Base-by-base conservation (phyloP, 148 eudicot species). In the Rhododendron kiyosumense region DNA sequence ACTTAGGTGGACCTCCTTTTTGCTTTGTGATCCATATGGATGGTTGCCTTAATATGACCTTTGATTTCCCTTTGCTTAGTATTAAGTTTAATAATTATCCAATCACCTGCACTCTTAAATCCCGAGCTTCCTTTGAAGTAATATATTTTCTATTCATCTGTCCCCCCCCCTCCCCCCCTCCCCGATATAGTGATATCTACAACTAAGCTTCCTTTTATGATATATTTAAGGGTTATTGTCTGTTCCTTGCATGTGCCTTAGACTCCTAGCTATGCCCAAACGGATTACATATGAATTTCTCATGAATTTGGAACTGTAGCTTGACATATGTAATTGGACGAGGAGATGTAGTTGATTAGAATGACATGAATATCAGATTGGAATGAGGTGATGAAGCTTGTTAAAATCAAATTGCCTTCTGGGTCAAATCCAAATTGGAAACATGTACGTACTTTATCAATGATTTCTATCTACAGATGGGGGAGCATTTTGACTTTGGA, bases 1-100 rank as follows among this genome's bases (percentile, higher is more conserved):
- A 57, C 10, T 80, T 28, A 48, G 30, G 32, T 45, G 81, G 81
- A 46, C 83, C 63, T 80, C 63, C 82, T 24, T 80, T 80, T 80
- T 80, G 63, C 63, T 49, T 28, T 4, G 83, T 28, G 41, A 30
- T 41, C 15, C 32, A 24, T 22, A 38, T 77, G 80, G 51, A 77
- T 77, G 46, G 80, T 38, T 1, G 45, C 45, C 46, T 75, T 38
- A 9, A 17, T 34, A 24, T 30, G 49, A 38, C 80, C 51, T 77
- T 28, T 43, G 80, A 41, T 77, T 43, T 77, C 80, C 79, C 51
- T 77, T 43, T 20, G 15, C 49, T 77, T 38, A 3, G 28, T 11
- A 6, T 22, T 77, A 22, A 77, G 28, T 22, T 2, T 43, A 71
- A 43, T 77, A 43, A 24, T 41, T 43, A 38, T 9, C 46, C 49